Evolutionary conservation across 2,329 filamentous ascomycete species (phyloP), one percentile per base, ranked within the genome.

Genomic region (Ophiosphaerella korrae): DNA sequence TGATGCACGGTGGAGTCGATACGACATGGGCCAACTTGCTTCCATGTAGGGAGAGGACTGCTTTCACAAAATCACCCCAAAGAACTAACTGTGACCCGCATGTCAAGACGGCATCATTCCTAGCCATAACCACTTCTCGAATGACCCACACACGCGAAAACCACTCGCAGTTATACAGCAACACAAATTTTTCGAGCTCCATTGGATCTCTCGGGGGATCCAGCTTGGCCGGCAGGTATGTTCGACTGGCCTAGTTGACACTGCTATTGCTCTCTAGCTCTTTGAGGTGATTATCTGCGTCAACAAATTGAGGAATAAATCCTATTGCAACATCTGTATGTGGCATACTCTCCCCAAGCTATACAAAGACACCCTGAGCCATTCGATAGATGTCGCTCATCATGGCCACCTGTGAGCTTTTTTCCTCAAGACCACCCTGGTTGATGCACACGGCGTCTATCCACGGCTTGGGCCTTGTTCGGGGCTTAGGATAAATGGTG

Each of bases 401-500:
- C n/a, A 29, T 31, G 9, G 29, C 14, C 7, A 45, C 42, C 31
- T 45, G 42, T 7, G 18, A 21, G 18, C 12, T 24, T 37, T 45
- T 37, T 21, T 37, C 42, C 21, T 31, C 21, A n/a, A 38, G 21
- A 12, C 37, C 42, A 7, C 23, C 18, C 23, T 45, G 42, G 23
- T 45, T 45, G 42, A 37, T 45, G 26, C 42, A 45, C 33, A 45
- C 16, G 7, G 42, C 33, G n/a, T 45, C 42, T 37, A 45, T 45
- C 42, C 33, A 45, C 18, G 3, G 3, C 18, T 18, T 18, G 18
- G 18, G 18, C 18, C 18, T 18, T 18, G 18, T 18, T 18, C 2
- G 3, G 18, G 18, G 18, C 18, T 18, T 3, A 18, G 18, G 18
- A 18, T 18, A 18, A 18, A 18, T 18, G 3, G 18, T 3, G 18